Percentiles rank a stretch among this genome's conserved stretches.
Conservation (phyloP, 1,139 yeast genomes). For the Sugiyamaella japonica region DNA sequence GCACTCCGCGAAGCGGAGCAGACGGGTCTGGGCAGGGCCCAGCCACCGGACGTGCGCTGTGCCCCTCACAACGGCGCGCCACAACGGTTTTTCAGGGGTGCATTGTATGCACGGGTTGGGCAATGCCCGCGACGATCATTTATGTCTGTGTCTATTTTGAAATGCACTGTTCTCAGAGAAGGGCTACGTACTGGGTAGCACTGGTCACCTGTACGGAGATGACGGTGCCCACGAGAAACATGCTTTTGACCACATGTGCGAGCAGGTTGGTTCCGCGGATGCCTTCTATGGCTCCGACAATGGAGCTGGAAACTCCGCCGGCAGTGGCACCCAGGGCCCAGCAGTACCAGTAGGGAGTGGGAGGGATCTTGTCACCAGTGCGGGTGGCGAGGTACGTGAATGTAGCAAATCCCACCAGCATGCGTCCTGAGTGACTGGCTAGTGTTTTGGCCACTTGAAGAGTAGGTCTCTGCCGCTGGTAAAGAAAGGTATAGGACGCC, state of each 20-base stretch:
- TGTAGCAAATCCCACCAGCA: conserved; percentile 16
- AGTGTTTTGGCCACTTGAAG: conserved; percentile 3
- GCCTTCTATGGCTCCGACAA: conserved; percentile 13
- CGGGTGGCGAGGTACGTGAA: conserved; percentile 16
- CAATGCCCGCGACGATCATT: background rate
- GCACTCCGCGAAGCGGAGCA: background rate
- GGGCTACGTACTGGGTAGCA: conserved; percentile 1
- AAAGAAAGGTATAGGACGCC: background rate
- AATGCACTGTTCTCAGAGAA: background rate
- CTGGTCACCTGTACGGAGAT: conserved; percentile 15
- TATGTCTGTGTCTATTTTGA: background rate
- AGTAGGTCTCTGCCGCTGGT: conserved; percentile 5
- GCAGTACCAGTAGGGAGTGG: conserved; percentile 17
- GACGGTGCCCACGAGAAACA: conserved; percentile 17
- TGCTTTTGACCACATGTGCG: conserved; percentile 8
- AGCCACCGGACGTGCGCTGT: background rate
- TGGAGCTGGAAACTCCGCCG: conserved; percentile 15
- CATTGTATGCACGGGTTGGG: background rate
- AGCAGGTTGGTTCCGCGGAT: conserved; percentile 7
- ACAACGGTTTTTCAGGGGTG: background rate
- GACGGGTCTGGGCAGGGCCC: background rate
- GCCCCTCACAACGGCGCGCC: background rate
- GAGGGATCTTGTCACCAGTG: conserved; percentile 13
- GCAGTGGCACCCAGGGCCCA: conserved; percentile 20
- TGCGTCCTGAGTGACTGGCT: conserved; percentile 8